Evolutionary conservation across 768 basidiomycete genomes (phyloP).

Genomic region (Goffeauzyma gilvescens): DNA sequence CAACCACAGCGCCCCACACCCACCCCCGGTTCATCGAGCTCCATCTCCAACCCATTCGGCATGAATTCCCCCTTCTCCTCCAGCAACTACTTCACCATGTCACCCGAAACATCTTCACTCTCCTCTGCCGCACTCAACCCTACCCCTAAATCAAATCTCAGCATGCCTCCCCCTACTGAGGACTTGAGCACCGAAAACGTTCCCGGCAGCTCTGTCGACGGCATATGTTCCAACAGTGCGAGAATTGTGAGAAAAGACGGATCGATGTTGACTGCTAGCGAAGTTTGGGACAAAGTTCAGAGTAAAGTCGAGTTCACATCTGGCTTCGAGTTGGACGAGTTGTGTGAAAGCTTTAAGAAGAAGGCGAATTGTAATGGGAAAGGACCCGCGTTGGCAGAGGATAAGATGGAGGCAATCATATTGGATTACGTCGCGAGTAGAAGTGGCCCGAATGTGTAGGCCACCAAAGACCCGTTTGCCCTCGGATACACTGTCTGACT

Average conservation of each 20-base stretch:
- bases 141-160: no score
- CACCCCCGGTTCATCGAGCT: no score
- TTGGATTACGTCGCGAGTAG: background rate
- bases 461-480: no score
- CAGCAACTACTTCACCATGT: constrained; percentile 26
- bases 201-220: background rate
- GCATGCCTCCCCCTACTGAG: no score
- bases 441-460: no score
- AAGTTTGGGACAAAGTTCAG: constrained; percentile 5
- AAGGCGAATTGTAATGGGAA: constrained; percentile 26
- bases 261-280: background rate
- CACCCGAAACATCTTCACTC: constrained; percentile 19
- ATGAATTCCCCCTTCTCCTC: constrained; percentile 17
- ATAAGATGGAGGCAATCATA: background rate
- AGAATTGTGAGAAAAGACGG: constrained; percentile 13
- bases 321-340: constrained; percentile 26
- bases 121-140: constrained; percentile 11
- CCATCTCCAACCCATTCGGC: background rate
- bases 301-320: constrained; percentile 10
- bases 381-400: background rate
- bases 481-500: no score
- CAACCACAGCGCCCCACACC: no score
- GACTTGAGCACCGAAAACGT: background rate
- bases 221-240: constrained; percentile 3
- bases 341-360: constrained; percentile 25